These are phyloP conservation scores for Triticum monococcum DNA, from an alignment of 176 grass and related monocot species.

Conservation along the genomic window DNA sequence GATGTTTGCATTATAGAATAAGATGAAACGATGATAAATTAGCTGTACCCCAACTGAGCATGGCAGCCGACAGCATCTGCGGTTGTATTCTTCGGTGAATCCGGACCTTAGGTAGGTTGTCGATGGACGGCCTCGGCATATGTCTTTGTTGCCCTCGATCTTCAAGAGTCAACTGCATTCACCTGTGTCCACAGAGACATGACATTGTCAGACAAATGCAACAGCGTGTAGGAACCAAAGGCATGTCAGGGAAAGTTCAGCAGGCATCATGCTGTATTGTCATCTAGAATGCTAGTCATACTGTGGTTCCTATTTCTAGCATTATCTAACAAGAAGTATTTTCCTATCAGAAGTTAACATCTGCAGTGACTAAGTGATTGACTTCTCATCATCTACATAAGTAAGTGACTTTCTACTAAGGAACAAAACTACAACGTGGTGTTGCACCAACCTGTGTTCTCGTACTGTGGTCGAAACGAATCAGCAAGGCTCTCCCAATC, in stretches of 20 bases:
- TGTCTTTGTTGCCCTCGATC: too few relatives aligned
- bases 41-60: too few relatives aligned
- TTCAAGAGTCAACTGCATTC: too few relatives aligned
- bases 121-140: too few relatives aligned
- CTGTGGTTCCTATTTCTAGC: background rate
- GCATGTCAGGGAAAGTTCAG: background rate
- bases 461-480: constrained; percentile 64
- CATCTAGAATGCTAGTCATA: background rate
- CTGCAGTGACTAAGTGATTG: background rate
- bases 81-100: too few relatives aligned
- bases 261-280: background rate
- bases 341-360: background rate
- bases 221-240: background rate
- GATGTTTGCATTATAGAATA: too few relatives aligned
- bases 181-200: too few relatives aligned
- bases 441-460: constrained; percentile 66
- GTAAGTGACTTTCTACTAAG: background rate
- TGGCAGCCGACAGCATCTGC: too few relatives aligned
- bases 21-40: too few relatives aligned
- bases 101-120: too few relatives aligned
- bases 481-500: constrained; percentile 43
- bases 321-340: background rate
- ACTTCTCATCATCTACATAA: background rate
- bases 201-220: too few relatives aligned
- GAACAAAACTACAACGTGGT: background rate